Evolutionary conservation across 164 flowering plant species (phyloP).

Genomic region (Pachysandra terminalis): DNA sequence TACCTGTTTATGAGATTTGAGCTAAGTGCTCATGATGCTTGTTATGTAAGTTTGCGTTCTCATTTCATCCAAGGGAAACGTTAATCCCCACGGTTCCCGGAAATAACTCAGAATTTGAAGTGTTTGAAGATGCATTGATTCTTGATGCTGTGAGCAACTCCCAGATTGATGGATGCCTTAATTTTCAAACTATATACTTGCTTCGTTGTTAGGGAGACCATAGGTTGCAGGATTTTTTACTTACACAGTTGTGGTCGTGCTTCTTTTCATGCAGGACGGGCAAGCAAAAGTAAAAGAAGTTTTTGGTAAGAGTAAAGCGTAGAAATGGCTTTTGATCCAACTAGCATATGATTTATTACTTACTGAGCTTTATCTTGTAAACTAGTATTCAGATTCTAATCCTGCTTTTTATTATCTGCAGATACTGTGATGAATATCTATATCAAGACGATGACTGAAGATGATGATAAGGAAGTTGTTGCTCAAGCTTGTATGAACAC

Average conservation of each 20-base stretch:
- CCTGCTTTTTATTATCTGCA: conserved; percentile 24
- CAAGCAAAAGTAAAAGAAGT: conserved; percentile 56
- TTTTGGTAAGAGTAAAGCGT: conserved; percentile 51
- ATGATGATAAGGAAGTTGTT: conserved; percentile 99
- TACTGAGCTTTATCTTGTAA: neutral
- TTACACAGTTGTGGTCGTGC: neutral
- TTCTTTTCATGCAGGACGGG: conserved; percentile 59
- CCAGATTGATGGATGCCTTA: neutral
- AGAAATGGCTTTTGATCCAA: neutral
- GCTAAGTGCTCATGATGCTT: too few relatives aligned
- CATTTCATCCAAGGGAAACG: too few relatives aligned
- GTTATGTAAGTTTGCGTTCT: too few relatives aligned
- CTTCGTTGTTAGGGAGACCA: neutral
- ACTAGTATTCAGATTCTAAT: conserved; percentile 3
- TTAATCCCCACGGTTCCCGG: too few relatives aligned
- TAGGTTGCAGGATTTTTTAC: neutral
- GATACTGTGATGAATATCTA: conserved; percentile 73
- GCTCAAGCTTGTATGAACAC: conserved; percentile 82
- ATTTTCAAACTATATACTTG: neutral
- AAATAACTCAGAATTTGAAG: too few relatives aligned
- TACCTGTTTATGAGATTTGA: too few relatives aligned
- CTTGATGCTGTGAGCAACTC: neutral
- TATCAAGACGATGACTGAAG: conserved; percentile 80
- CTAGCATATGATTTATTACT: neutral
- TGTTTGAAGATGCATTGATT: neutral